Evolutionary conservation across 2,329 filamentous ascomycete genomes (phyloP).

Genomic region (Penicillium paneum): DNA sequence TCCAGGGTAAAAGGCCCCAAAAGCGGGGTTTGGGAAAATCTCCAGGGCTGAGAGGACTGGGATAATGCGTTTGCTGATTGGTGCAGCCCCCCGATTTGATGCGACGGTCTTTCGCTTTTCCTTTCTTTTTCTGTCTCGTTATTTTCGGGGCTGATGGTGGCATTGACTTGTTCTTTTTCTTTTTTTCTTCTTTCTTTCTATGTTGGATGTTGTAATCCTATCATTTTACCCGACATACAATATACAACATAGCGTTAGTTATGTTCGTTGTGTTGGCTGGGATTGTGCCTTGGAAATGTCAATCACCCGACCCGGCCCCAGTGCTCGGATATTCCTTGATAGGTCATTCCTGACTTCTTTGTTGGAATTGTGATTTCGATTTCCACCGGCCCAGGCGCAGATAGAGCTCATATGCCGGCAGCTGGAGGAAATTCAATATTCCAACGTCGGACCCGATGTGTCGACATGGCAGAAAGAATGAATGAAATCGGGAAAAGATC

Average conservation of each 20-base stretch:
- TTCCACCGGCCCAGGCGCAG: neutral
- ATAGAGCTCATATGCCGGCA: neutral
- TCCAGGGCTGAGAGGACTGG: neutral
- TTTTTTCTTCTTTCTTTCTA: neutral
- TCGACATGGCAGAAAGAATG: neutral
- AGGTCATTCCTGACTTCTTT: neutral
- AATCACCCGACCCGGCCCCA: slow-evolving; percentile 9
- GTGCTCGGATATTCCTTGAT: slow-evolving; percentile 2
- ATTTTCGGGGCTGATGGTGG: neutral
- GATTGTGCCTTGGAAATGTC: too few relatives aligned
- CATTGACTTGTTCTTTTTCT: neutral
- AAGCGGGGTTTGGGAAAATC: slow-evolving; percentile 5
- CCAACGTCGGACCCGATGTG: neutral
- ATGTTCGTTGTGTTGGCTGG: too few relatives aligned
- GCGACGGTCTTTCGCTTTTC: neutral
- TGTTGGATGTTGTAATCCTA: too few relatives aligned
- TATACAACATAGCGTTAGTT: too few relatives aligned
- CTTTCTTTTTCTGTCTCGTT: neutral
- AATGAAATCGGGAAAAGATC: neutral
- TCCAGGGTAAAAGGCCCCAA: neutral
- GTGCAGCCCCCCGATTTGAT: neutral
- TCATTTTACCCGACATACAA: neutral
- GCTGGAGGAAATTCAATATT: neutral
- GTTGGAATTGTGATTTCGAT: neutral
- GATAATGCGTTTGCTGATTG: slow-evolving; percentile 1